These are phyloP conservation scores for Casuarina cunninghamiana DNA, from an alignment of 306 rosid genomes.

Conservation along the genomic window DNA sequence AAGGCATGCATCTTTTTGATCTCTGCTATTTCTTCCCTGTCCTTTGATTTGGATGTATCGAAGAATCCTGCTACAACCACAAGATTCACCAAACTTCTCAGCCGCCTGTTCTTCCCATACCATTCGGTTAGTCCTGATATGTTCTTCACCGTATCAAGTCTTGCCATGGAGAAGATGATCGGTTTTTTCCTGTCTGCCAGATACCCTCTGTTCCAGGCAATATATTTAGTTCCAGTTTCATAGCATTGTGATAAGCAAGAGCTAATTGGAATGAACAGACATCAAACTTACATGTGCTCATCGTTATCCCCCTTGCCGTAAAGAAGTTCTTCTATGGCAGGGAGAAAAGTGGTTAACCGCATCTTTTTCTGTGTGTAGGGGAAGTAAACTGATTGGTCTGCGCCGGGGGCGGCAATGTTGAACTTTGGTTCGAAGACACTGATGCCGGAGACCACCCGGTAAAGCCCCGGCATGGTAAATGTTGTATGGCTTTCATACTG, in stretches of 20 bases:
- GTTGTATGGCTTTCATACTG: slow-evolving; percentile 89
- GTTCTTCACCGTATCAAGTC: slow-evolving; percentile 90
- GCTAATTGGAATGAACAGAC: not conserved
- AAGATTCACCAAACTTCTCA: slow-evolving; percentile 70
- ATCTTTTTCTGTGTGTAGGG: slow-evolving; percentile 56
- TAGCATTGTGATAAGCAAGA: not conserved
- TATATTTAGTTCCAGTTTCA: slow-evolving; percentile 2
- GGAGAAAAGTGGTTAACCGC: slow-evolving; percentile 54
- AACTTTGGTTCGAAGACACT: slow-evolving; percentile 90
- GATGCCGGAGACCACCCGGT: slow-evolving; percentile 91
- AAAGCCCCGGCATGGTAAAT: slow-evolving; percentile 88
- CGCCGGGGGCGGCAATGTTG: slow-evolving; percentile 94
- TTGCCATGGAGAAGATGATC: slow-evolving; percentile 91
- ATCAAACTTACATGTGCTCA: slow-evolving; percentile 70
- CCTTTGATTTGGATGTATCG: slow-evolving; percentile 81
- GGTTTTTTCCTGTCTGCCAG: slow-evolving; percentile 85
- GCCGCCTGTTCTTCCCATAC: slow-evolving; percentile 73
- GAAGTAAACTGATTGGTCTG: slow-evolving; percentile 79
- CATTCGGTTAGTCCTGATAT: slow-evolving; percentile 86
- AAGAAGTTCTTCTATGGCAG: slow-evolving; percentile 81
- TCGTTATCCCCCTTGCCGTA: slow-evolving; percentile 56
- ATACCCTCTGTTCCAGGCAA: slow-evolving; percentile 64
- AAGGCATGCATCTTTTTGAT: slow-evolving; percentile 77
- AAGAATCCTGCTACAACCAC: slow-evolving; percentile 92
- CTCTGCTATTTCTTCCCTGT: slow-evolving; percentile 88